Base-by-base conservation (phyloP, 441 rosid genomes). In the Cnidoscolus chayamansa region DNA sequence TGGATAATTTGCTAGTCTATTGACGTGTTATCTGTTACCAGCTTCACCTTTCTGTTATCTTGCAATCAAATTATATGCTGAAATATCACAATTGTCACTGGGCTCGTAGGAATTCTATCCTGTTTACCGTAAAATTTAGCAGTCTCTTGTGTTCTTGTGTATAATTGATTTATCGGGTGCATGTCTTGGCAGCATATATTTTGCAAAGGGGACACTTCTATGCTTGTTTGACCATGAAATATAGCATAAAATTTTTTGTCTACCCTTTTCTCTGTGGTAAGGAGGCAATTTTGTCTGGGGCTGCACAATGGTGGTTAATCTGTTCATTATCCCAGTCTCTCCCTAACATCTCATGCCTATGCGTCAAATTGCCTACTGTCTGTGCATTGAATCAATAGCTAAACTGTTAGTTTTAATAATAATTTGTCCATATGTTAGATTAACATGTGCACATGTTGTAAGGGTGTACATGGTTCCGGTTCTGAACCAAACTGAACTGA, bases 81-180 rank as follows among this genome's bases (percentile, higher is more conserved):
- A 15, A 55, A 68, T 11, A 47, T 53, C 48, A 31, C 37, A 58
- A 59, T 32, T 5, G 45, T 31, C 32, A 31, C 48, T 30, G 66
- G 30, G n/a, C 32, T 45, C 10, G 32, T 37, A 17, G 67, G 50
- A 43, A 32, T 19, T 15, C 8, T 65, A 19, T 49, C 56, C 19
- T 49, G 53, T 37, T 19, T 32, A 58, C 56, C 25, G 30, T 60
- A 10, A 51, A 10, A 51, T 12, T 54, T 48, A 59, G 31, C 25
- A 25, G 25, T 25, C 25, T 25, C 25, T 25, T 43, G 56, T 20
- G 57, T 8, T 50, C 55, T 57, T 48, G n/a, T 43, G 25, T 20
- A 17, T 48, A 37, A 25, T 70, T 70, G 3, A n/a, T 53, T 59
- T 48, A 32, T 70, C 48, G 51, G 57, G 65, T 58, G 19, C 43